Evolutionary conservation across 2,329 filamentous ascomycete genomes (phyloP).

Genomic region (Pseudocercospora vitis): DNA sequence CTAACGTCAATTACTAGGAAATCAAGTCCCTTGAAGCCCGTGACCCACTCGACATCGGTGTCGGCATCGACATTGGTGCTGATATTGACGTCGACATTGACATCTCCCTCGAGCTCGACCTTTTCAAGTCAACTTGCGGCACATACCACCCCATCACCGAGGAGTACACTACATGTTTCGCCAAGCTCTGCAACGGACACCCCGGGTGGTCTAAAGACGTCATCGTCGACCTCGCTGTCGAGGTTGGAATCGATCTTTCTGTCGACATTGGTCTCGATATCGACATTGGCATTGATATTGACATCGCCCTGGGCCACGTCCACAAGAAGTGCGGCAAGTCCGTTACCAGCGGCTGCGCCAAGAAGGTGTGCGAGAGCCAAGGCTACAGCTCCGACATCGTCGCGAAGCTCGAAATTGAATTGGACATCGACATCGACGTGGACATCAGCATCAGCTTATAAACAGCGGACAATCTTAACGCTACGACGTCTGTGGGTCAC

Average conservation of each 20-base stretch:
- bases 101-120: not conserved
- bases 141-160: not conserved
- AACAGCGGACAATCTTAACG: too few species aligned
- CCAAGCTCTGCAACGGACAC: not conserved
- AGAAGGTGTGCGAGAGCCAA: not conserved
- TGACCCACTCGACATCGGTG: constrained; percentile 3
- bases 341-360: not conserved
- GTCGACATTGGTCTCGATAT: not conserved
- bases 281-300: not conserved
- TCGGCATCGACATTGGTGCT: not conserved
- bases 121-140: not conserved
- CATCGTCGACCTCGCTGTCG: not conserved
- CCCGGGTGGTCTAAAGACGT: not conserved
- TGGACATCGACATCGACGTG: constrained; percentile 1
- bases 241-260: too few species aligned
- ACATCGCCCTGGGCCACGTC: not conserved
- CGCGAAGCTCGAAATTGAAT: too few species aligned
- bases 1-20: too few species aligned
- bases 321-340: not conserved
- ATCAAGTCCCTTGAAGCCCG: not conserved
- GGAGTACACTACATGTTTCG: not conserved
- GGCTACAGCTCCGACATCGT: not conserved
- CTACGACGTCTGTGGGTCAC: too few species aligned
- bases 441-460: not conserved
- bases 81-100: not conserved